Conservation (phyloP, 768 basidiomycete genomes). For the Phanerodontia chrysosporium region DNA sequence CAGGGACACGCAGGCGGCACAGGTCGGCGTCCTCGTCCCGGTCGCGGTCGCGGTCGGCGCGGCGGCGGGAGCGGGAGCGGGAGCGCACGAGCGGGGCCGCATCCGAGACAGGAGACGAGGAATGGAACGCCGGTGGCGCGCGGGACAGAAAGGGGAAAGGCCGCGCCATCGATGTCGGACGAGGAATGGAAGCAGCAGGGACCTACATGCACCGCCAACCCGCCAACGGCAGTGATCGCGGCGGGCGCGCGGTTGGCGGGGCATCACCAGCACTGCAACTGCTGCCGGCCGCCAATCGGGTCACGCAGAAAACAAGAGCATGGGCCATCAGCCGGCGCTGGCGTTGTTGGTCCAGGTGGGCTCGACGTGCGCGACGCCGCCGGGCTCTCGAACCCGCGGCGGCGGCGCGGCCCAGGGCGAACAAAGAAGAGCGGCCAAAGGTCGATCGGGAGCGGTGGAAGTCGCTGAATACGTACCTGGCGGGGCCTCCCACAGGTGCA, state of each 20-base stretch:
- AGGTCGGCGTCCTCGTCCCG: background rate
- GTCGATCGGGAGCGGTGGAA: conserved; percentile 3
- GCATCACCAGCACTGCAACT: background rate
- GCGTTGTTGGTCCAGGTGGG: conserved; percentile 2
- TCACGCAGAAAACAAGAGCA: background rate
- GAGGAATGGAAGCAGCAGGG: conserved; percentile 4
- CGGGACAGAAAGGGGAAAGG: conserved; percentile 11
- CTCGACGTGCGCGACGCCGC: background rate
- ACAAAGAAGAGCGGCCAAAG: background rate
- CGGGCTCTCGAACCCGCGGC: background rate
- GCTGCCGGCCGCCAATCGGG: conserved; percentile 1
- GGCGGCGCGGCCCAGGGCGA: background rate
- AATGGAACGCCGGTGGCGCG: background rate
- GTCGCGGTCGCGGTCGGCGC: background rate
- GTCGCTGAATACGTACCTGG: conserved; percentile 7
- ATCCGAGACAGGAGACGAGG: background rate
- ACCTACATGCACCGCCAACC: background rate
- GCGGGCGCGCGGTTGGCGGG: background rate
- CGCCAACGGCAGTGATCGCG: background rate
- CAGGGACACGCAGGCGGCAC: background rate
- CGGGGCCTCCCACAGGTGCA: background rate
- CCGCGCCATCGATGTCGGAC: conserved; percentile 2
- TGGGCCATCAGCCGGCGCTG: background rate
- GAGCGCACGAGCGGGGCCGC: background rate
- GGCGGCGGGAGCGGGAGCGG: background rate